Evolutionary conservation across 2,329 filamentous ascomycete genomes (phyloP), one percentile per base, ranked within the genome.

Genomic region (Cytospora schulzeri): DNA sequence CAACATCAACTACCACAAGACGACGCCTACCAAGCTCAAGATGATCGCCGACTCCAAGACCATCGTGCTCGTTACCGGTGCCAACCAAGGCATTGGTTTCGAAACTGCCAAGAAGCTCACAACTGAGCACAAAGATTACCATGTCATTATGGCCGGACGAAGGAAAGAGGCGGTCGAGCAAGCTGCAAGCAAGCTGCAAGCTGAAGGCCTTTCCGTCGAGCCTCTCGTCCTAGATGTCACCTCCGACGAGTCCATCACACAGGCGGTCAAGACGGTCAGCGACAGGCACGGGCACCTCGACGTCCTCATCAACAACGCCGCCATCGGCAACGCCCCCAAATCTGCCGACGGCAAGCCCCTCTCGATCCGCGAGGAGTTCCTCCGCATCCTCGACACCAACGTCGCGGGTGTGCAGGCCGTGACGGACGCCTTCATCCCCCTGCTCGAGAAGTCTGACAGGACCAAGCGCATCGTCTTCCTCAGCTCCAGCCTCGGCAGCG

Each of bases 11-110:
- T 35, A 45, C 53, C 35, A 29, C 38, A 38, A 29, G 28, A 29
- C 22, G 19, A 53, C 24, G 22, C 35, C 9, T 15, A 29, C 7
- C n/a, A n/a, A n/a, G n/a, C 7, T 57, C 26, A 61, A 54, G 7
- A 66, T 67, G 60, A 28, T 57, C 53, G 41, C 22, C 52, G 60
- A 66, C 45, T 51, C 60, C 24, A 62, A 62, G 41, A 66, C 58
- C 14, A 62, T 68, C 33, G 66, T 73, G 55, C 73, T 80, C 53
- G 70, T 80, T 53, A 77, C 76, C 7, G 78, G 78, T 8, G 77
- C 74, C 41, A 81, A 80, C 68, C 73, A 76, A 67, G 79, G 79
- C 54, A 76, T 81, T 24, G 79, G 79, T 57, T 78, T 77, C 66
- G 77, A 78, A 62, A 75, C 74, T 8, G 73, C 75, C 24, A 76